Percentiles rank a stretch among this genome's conserved stretches.
Conservation (phyloP, 345 rosid genomes). For the Populus pruinosa region DNA sequence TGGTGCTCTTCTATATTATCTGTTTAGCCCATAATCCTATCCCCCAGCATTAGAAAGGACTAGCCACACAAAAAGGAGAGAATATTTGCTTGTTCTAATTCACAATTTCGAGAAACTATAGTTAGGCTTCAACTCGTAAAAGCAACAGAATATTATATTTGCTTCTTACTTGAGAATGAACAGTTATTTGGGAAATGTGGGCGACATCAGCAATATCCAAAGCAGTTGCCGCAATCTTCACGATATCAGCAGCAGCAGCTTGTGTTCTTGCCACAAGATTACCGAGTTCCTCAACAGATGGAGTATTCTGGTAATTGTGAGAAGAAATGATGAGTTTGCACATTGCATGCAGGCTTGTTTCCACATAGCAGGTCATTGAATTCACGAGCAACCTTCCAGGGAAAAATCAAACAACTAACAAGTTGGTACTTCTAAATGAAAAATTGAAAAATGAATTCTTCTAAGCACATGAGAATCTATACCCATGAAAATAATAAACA, state of each 20-base stretch:
- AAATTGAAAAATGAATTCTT: too few species aligned
- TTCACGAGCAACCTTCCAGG: conserved; percentile 65
- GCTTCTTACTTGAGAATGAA: conserved; percentile 74
- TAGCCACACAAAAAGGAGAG: too few species aligned
- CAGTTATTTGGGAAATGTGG: conserved; percentile 77
- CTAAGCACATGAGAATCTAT: background rate
- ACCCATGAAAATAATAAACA: too few species aligned
- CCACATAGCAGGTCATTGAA: conserved; percentile 54
- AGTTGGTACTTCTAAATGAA: too few species aligned
- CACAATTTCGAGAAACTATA: background rate
- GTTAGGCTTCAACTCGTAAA: background rate
- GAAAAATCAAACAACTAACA: background rate
- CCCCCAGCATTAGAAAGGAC: too few species aligned
- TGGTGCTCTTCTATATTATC: too few species aligned
- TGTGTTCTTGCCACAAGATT: conserved; percentile 72
- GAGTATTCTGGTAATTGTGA: conserved; percentile 80
- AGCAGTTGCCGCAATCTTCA: conserved; percentile 89
- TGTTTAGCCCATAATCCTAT: too few species aligned
- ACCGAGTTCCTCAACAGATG: conserved; percentile 74
- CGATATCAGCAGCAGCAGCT: conserved; percentile 81
- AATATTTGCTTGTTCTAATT: background rate
- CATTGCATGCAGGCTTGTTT: conserved; percentile 56
- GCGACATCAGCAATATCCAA: conserved; percentile 82
- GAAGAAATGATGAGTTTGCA: conserved; percentile 78
- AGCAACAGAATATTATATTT: conserved; percentile 13